Percentiles rank a stretch among this genome's conserved stretches.
phyloP scores from a whole-genome alignment of 2,329 filamentous ascomycete species.

The Fusarium scirpi region DNA sequence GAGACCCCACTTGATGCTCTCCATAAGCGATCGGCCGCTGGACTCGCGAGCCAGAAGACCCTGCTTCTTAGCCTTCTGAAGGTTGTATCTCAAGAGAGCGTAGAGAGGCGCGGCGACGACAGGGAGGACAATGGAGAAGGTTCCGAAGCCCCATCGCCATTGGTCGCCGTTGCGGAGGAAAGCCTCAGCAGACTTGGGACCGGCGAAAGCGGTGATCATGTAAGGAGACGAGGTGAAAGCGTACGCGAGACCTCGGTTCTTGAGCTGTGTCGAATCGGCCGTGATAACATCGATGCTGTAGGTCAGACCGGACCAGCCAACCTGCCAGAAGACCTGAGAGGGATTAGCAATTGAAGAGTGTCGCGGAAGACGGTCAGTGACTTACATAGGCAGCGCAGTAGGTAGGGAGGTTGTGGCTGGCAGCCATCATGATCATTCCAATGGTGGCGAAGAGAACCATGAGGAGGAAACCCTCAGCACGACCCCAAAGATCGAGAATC shows the following conservation, averaged over 20 bases:
- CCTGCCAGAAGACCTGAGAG: slow-evolving; percentile 68
- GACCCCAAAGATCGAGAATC: slow-evolving; percentile 72
- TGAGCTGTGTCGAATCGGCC: slow-evolving; percentile 68
- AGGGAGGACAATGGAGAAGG: slow-evolving; percentile 73
- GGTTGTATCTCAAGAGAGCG: slow-evolving; percentile 65
- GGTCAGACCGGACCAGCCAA: slow-evolving; percentile 70
- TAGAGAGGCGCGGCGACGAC: slow-evolving; percentile 70
- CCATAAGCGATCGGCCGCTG: slow-evolving; percentile 57
- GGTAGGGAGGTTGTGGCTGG: slow-evolving; percentile 56
- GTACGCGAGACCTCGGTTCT: slow-evolving; percentile 55
- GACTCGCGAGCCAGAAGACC: slow-evolving; percentile 56
- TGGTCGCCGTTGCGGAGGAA: slow-evolving; percentile 40
- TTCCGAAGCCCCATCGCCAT: slow-evolving; percentile 62
- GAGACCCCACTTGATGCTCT: slow-evolving; percentile 55
- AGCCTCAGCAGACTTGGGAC: slow-evolving; percentile 42
- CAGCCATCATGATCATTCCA: slow-evolving; percentile 72
- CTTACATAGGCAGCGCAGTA: slow-evolving; percentile 64
- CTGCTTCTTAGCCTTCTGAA: slow-evolving; percentile 65
- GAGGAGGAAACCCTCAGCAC: slow-evolving; percentile 69
- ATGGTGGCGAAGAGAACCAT: slow-evolving; percentile 63
- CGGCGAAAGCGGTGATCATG: slow-evolving; percentile 60
- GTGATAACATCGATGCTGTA: slow-evolving; percentile 74
- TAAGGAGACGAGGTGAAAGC: slow-evolving; percentile 57
- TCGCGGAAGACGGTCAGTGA: rapidly evolving
- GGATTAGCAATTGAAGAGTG: background rate